Percentiles rank a stretch among this genome's conserved stretches.
Conservation (phyloP, 2,329 filamentous ascomycete genomes). For the Fusarium tricinctum region DNA sequence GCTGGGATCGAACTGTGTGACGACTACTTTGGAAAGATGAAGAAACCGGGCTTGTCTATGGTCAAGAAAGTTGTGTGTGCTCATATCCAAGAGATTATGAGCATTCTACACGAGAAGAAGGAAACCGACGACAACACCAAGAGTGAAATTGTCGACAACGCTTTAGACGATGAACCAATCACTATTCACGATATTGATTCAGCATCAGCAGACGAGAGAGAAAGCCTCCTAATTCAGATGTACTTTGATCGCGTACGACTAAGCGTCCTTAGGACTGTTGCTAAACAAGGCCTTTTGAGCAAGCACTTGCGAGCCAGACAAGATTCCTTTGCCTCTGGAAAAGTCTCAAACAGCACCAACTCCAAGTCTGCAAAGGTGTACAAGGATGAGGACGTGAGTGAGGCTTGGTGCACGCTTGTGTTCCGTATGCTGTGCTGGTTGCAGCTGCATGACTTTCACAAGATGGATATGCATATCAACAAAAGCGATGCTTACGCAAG, state of each 20-base stretch:
- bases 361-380: not conserved
- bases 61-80: slow-evolving; percentile 31
- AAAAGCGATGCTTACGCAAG: slow-evolving; percentile 54
- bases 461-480: slow-evolving; percentile 52
- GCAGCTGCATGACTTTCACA: slow-evolving; percentile 56
- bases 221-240: slow-evolving; percentile 28
- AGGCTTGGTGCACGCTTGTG: slow-evolving; percentile 54
- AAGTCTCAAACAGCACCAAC: not conserved
- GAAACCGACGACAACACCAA: not conserved
- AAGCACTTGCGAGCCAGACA: slow-evolving; percentile 19
- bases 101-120: slow-evolving; percentile 21
- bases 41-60: slow-evolving; percentile 9
- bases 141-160: not conserved
- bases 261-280: slow-evolving; percentile 16
- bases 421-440: slow-evolving; percentile 58
- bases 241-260: slow-evolving; percentile 33
- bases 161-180: not conserved
- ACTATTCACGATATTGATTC: slow-evolving; percentile 38
- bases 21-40: slow-evolving; percentile 23
- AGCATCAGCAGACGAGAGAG: slow-evolving; percentile 24
- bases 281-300: slow-evolving; percentile 11
- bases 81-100: slow-evolving; percentile 38
- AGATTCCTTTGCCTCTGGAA: not conserved
- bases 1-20: slow-evolving; percentile 33
- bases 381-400: slow-evolving; percentile 14